Percentiles rank a stretch among this genome's conserved stretches.
Conservation (phyloP, 2,329 filamentous ascomycete genomes). For the Paracorniculantispora psalliotae region DNA sequence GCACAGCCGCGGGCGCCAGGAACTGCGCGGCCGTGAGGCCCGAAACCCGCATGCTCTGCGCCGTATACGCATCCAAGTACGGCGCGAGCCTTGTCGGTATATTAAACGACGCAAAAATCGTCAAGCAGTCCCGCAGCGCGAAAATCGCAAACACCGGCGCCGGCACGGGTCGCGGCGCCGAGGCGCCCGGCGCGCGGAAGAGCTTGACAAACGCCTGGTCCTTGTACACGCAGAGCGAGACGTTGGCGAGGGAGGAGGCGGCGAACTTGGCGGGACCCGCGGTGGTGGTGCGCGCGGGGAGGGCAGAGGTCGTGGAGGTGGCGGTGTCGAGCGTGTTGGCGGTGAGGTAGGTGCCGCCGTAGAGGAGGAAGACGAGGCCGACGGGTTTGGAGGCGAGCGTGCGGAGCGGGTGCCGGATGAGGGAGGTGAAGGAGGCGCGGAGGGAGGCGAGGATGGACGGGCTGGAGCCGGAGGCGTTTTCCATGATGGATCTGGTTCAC, state of each 20-base stretch:
- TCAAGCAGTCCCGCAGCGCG: constrained; percentile 76
- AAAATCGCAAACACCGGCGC: constrained; percentile 72
- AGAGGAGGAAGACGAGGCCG: constrained; percentile 66
- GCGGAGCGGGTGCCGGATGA: constrained; percentile 55
- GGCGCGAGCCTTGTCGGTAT: constrained; percentile 76
- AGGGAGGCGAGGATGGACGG: constrained; percentile 53
- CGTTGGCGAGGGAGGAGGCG: constrained; percentile 75
- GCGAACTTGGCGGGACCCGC: constrained; percentile 75
- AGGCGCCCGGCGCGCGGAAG: constrained; percentile 59
- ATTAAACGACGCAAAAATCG: constrained; percentile 91
- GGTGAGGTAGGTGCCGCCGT: constrained; percentile 83
- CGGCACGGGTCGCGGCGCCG: constrained; percentile 54
- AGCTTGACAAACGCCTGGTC: constrained; percentile 79
- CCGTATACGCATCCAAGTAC: constrained; percentile 41
- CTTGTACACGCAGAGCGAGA: constrained; percentile 83
- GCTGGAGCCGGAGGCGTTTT: constrained; percentile 69
- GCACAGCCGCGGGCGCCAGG: constrained; percentile 70
- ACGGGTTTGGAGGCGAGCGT: constrained; percentile 63
- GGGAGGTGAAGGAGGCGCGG: constrained; percentile 48
- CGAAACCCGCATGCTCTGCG: constrained; percentile 38
- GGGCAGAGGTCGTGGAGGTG: constrained; percentile 56
- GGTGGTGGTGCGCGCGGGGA: constrained; percentile 59
- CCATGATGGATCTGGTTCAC: constrained; percentile 62
- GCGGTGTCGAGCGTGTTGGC: constrained; percentile 84
- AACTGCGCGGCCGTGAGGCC: constrained; percentile 72